phyloP scores from a whole-genome alignment of 257 asterid species.

The Cinchona pubescens region DNA sequence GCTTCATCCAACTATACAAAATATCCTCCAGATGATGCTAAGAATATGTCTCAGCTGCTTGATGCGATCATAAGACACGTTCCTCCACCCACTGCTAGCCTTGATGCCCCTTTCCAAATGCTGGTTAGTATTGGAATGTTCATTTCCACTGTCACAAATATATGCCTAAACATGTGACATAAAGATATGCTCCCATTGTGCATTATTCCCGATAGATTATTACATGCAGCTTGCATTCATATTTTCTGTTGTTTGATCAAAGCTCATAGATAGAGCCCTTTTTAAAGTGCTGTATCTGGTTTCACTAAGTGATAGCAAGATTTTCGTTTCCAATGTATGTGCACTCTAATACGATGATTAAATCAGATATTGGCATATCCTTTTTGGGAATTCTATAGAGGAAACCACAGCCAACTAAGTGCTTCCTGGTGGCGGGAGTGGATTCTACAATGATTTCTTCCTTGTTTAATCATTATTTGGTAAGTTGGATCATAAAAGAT shows the following conservation, averaged over 20 bases:
- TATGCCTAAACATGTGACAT: not conserved
- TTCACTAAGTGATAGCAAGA: not conserved
- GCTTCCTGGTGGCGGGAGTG: not conserved
- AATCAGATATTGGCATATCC: not conserved
- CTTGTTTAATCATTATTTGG: not conserved
- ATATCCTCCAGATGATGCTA: slow-evolving; percentile 65
- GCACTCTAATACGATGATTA: not conserved
- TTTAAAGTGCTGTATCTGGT: not conserved
- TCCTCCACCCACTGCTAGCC: slow-evolving; percentile 69
- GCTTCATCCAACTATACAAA: slow-evolving; percentile 84
- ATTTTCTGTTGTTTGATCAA: not conserved
- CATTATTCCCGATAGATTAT: not conserved
- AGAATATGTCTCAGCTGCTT: slow-evolving; percentile 87
- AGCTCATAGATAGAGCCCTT: not conserved
- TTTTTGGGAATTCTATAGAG: not conserved
- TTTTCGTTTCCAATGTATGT: not conserved
- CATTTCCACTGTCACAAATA: not conserved
- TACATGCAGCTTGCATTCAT: not conserved
- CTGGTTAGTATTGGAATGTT: slow-evolving; percentile 59
- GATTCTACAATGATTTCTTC: not conserved
- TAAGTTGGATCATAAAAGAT: not conserved
- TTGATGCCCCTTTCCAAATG: slow-evolving; percentile 94
- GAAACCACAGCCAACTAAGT: not conserved
- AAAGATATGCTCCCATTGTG: not conserved
- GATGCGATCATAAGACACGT: slow-evolving; percentile 80